Evolutionary conservation across 306 rosid genomes (phyloP).

Genomic region (Arachis hypogaea): DNA sequence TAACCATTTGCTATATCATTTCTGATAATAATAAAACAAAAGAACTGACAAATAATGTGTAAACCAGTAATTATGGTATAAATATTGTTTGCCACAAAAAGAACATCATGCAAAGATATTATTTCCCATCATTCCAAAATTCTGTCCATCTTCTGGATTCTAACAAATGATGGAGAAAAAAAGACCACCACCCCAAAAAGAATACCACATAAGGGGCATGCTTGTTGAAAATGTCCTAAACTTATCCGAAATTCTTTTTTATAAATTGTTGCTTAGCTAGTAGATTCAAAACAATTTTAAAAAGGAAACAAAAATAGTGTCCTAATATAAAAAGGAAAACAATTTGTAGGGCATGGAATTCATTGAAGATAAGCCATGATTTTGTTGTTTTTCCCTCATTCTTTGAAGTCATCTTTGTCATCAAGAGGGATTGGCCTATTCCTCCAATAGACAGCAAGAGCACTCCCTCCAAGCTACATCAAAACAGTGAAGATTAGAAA

Average conservation of each 20-base stretch:
- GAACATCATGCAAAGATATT: background rate
- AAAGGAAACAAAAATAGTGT: background rate
- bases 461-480: conserved; percentile 90
- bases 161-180: background rate
- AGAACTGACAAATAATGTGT: background rate
- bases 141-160: background rate
- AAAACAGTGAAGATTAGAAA: conserved; percentile 16
- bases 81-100: background rate
- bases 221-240: conserved; percentile 9
- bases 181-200: background rate
- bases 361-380: conserved; percentile 25
- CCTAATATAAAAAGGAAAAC: background rate
- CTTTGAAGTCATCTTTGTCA: conserved; percentile 94
- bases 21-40: background rate
- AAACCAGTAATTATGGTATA: background rate
- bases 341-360: conserved; percentile 4
- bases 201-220: background rate
- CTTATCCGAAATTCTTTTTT: conserved; percentile 29
- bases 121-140: conserved; percentile 12
- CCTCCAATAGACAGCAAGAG: conserved; percentile 92
- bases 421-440: conserved; percentile 72
- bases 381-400: conserved; percentile 40
- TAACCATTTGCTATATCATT: background rate
- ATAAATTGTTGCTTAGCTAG: conserved; percentile 9
- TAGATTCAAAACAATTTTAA: conserved; percentile 13